A percentile compares a stretch with the other conserved stretches of the same genome.
Evolutionary conservation across 2,329 filamentous ascomycete genomes (phyloP).

Genomic region (Mariannaea elegans): DNA sequence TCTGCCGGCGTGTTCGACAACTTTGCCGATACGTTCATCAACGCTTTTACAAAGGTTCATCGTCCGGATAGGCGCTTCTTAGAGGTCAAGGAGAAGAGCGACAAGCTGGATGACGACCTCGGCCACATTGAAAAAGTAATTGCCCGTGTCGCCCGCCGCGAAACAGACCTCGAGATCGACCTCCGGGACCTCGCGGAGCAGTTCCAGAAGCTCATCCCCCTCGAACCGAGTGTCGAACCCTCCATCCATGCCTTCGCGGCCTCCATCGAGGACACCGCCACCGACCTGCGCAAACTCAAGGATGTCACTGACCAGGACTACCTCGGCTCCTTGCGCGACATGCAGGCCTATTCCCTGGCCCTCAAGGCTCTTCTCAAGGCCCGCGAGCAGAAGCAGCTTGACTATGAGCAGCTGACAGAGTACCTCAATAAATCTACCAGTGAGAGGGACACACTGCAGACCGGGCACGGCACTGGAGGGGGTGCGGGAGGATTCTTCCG

Average conservation of each 20-base stretch:
- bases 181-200: slow-evolving; percentile 91
- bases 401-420: slow-evolving; percentile 94
- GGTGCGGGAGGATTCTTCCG: slow-evolving; percentile 89
- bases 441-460: slow-evolving; percentile 82
- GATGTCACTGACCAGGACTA: slow-evolving; percentile 97
- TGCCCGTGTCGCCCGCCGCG: slow-evolving; percentile 85
- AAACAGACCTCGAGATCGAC: slow-evolving; percentile 87
- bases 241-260: slow-evolving; percentile 87
- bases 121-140: slow-evolving; percentile 96
- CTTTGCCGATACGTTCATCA: slow-evolving; percentile 95
- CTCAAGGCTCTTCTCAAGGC: slow-evolving; percentile 90
- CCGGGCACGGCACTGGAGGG: slow-evolving; percentile 66
- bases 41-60: slow-evolving; percentile 95
- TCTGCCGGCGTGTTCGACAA: slow-evolving; percentile 87
- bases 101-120: slow-evolving; percentile 94
- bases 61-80: slow-evolving; percentile 95
- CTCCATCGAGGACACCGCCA: slow-evolving; percentile 83
- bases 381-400: slow-evolving; percentile 96
- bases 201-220: slow-evolving; percentile 89
- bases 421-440: slow-evolving; percentile 91
- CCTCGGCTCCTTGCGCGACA: slow-evolving; percentile 88
- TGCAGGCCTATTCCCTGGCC: slow-evolving; percentile 92
- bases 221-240: slow-evolving; percentile 87
- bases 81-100: slow-evolving; percentile 89
- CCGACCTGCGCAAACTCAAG: slow-evolving; percentile 81